phyloP scores from a whole-genome alignment of 2,329 filamentous ascomycete genomes.

The Westerdykella aurantiaca region DNA sequence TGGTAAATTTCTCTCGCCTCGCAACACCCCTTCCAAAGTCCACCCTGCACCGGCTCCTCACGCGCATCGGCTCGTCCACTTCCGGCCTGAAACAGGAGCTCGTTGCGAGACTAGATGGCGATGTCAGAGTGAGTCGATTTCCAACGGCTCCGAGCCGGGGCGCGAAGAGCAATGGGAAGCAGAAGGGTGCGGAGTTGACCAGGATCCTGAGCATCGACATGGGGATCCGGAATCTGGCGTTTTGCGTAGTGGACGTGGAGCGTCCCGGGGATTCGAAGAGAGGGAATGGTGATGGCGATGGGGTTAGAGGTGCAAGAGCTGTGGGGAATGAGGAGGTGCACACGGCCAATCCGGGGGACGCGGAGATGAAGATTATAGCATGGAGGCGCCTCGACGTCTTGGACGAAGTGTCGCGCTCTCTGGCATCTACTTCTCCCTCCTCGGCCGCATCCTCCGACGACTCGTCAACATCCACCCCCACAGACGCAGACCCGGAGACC shows the following conservation, averaged over 20 bases:
- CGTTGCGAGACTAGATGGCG: slow-evolving; percentile 45
- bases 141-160: not conserved
- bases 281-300: not conserved
- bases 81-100: slow-evolving; percentile 57
- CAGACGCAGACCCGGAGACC: slow-evolving; percentile 6
- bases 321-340: not conserved
- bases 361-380: slow-evolving; percentile 20
- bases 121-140: slow-evolving; percentile 16
- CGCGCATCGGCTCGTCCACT: slow-evolving; percentile 54
- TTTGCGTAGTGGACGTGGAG: slow-evolving; percentile 53
- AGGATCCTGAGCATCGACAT: slow-evolving; percentile 74
- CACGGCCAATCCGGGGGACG: not conserved
- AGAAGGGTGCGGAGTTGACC: not conserved
- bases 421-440: not conserved
- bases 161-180: not conserved
- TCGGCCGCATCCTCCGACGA: not conserved
- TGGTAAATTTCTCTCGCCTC: too few relatives aligned
- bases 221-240: slow-evolving; percentile 76
- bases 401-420: slow-evolving; percentile 6
- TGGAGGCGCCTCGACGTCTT: slow-evolving; percentile 31
- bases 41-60: slow-evolving; percentile 55
- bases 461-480: not conserved
- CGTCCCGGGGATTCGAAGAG: not conserved
- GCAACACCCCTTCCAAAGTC: too few relatives aligned
- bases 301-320: not conserved